Percentiles rank a stretch among this genome's conserved stretches.
Evolutionary conservation across 2,329 filamentous ascomycete genomes (phyloP).

Genomic region (Gnomoniopsis smithogilvyi): DNA sequence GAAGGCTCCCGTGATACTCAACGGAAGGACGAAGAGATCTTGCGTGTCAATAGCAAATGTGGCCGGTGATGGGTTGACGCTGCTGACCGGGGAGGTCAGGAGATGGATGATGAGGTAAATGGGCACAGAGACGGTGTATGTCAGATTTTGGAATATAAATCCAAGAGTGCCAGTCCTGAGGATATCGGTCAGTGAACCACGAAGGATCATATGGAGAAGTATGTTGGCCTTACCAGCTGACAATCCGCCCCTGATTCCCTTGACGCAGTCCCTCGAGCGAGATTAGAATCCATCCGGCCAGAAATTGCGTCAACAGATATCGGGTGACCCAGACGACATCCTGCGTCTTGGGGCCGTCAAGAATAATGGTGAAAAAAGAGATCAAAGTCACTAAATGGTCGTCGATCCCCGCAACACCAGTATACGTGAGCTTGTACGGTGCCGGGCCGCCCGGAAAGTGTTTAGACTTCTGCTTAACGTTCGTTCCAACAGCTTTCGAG

Average conservation of each 20-base stretch:
- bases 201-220: neutral
- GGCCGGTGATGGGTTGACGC: neutral
- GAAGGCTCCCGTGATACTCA: conserved; percentile 39
- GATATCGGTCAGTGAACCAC: neutral
- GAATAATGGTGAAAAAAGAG: conserved; percentile 14
- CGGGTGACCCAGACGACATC: conserved; percentile 12
- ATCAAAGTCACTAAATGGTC: conserved; percentile 5
- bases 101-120: conserved; percentile 21
- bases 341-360: conserved; percentile 18
- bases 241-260: conserved; percentile 17
- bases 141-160: conserved; percentile 19
- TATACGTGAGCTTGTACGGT: conserved; percentile 15
- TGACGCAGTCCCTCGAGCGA: conserved; percentile 19
- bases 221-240: conserved; percentile 19
- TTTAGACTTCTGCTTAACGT: neutral
- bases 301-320: conserved; percentile 19
- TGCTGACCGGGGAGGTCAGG: conserved; percentile 18
- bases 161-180: conserved; percentile 20
- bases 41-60: neutral
- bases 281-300: conserved; percentile 18
- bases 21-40: conserved; percentile 30
- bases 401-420: conserved; percentile 15
- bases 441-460: conserved; percentile 11
- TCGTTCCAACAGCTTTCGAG: neutral
- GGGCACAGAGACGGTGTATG: conserved; percentile 19